Percentiles rank a stretch among this genome's conserved stretches.
phyloP scores from a whole-genome alignment of 257 asterid species.

The Nicotiana knightiana region DNA sequence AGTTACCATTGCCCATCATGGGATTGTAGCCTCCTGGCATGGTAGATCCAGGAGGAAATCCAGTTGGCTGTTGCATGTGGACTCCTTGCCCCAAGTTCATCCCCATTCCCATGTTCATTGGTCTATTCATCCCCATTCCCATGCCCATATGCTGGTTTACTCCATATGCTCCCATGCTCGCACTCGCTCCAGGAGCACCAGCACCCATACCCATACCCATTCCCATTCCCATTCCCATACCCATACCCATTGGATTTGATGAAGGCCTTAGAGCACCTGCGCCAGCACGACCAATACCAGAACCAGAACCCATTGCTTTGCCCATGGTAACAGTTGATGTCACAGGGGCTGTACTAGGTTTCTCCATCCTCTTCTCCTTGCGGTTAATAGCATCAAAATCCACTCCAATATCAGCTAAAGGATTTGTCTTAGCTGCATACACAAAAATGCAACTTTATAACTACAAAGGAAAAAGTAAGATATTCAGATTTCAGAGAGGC shows the following conservation, averaged over 20 bases:
- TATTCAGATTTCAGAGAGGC: not conserved
- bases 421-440: constrained; percentile 84
- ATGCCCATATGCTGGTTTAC: constrained; percentile 37
- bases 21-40: constrained; percentile 65
- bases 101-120: constrained; percentile 23
- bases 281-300: constrained; percentile 90
- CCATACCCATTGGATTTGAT: constrained; percentile 57
- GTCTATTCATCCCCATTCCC: constrained; percentile 17
- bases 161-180: constrained; percentile 29
- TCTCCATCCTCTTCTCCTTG: constrained; percentile 93
- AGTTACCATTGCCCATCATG: constrained; percentile 59
- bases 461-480: not conserved
- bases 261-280: constrained; percentile 60
- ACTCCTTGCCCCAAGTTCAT: constrained; percentile 20
- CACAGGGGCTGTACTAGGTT: constrained; percentile 50
- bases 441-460: constrained; percentile 3
- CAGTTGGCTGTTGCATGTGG: constrained; percentile 56
- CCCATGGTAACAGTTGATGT: constrained; percentile 84
- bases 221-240: constrained; percentile 24
- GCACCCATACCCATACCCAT: constrained; percentile 33
- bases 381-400: constrained; percentile 96
- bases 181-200: constrained; percentile 36
- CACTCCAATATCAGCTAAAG: constrained; percentile 84
- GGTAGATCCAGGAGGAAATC: constrained; percentile 57
- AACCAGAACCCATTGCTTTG: constrained; percentile 97